Conservation (phyloP, 106 monocot genomes). For the Allium fistulosum region DNA sequence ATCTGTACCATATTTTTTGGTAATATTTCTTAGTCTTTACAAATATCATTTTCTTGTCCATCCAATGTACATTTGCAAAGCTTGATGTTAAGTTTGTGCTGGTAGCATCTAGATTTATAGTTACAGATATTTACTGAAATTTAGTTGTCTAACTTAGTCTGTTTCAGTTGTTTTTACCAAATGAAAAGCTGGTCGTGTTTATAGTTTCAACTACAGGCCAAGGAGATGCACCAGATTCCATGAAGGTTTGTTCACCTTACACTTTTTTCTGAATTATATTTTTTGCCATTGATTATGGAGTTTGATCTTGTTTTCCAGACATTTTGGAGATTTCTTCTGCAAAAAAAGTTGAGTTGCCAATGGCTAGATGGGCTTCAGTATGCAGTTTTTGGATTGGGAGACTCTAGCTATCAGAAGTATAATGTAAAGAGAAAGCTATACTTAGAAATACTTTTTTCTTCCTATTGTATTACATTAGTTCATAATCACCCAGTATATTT, state of each 20-base stretch:
- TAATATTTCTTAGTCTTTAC: no score
- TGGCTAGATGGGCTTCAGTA: conserved; percentile 68
- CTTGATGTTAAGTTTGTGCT: no score
- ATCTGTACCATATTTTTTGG: no score
- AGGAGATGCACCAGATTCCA: conserved; percentile 78
- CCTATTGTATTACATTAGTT: no score
- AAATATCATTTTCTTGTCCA: no score
- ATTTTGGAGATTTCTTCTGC: conserved; percentile 81
- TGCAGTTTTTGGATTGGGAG: conserved; percentile 94
- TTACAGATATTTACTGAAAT: no score
- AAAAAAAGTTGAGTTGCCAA: conserved; percentile 37
- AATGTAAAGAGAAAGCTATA: conserved; percentile 33
- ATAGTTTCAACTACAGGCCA: conserved; percentile 91
- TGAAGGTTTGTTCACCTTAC: conserved; percentile 54
- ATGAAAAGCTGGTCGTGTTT: conserved; percentile 52
- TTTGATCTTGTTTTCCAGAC: conserved; percentile 25
- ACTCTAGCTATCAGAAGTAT: conserved; percentile 93
- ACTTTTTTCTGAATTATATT: not conserved
- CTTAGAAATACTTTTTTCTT: no score
- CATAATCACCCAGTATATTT: no score
- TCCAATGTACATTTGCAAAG: no score
- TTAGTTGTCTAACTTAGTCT: conserved; percentile 1
- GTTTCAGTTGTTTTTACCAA: conserved; percentile 38
- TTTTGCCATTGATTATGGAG: no score
- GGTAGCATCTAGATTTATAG: no score